Percentiles rank a stretch among this genome's conserved stretches.
Evolutionary conservation across 441 rosid genomes (phyloP).

Genomic region (Populus hybrid): DNA sequence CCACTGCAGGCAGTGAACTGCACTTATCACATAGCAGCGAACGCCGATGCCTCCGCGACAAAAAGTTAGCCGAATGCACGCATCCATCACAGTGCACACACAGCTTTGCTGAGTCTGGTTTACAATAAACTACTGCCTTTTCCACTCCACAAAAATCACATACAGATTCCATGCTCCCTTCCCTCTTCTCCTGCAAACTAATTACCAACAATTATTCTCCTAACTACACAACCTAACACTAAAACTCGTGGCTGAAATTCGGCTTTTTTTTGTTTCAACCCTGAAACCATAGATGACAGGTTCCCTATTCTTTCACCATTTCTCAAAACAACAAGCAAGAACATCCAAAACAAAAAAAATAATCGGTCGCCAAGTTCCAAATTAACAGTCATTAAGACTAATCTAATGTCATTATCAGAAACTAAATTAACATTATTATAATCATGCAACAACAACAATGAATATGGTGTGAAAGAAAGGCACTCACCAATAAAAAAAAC

Average conservation of each 20-base stretch:
- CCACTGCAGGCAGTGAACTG: slow-evolving; percentile 39
- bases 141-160: slow-evolving; percentile 58
- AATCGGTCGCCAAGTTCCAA: neutral
- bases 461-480: neutral
- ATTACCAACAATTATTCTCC: neutral
- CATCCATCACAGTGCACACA: slow-evolving; percentile 61
- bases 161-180: slow-evolving; percentile 38
- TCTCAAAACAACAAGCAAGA: neutral
- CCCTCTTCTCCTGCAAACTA: slow-evolving; percentile 14
- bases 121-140: slow-evolving; percentile 67
- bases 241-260: neutral
- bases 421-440: neutral
- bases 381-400: neutral
- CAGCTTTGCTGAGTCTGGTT: slow-evolving; percentile 68
- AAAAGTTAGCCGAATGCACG: slow-evolving; percentile 67
- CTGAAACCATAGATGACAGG: slow-evolving; percentile 1
- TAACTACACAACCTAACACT: neutral
- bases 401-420: neutral
- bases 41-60: slow-evolving; percentile 61
- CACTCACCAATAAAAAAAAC: slow-evolving; percentile 5
- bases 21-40: slow-evolving; percentile 69
- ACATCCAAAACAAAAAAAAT: neutral
- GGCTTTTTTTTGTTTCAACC: slow-evolving; percentile 1
- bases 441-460: neutral
- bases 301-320: slow-evolving; percentile 8